These are phyloP conservation scores for Fusarium succisae DNA, from an alignment of 2,329 filamentous ascomycete species.

Conservation along the genomic window DNA sequence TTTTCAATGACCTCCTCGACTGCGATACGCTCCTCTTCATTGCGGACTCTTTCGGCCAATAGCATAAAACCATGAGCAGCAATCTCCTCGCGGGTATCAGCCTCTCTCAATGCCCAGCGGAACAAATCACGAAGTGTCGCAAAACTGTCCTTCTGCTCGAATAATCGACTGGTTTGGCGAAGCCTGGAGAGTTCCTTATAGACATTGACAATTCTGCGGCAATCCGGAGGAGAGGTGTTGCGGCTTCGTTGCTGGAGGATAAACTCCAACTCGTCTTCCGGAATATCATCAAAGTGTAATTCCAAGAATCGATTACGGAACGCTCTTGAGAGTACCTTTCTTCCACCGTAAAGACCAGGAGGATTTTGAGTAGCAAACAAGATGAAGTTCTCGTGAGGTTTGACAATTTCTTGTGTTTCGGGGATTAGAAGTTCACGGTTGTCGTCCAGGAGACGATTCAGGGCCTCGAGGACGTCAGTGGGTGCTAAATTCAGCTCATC, in stretches of 20 bases:
- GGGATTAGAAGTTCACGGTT: conserved; percentile 96
- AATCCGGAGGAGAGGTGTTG: conserved; percentile 89
- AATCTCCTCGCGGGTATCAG: conserved; percentile 87
- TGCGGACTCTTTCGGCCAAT: conserved; percentile 92
- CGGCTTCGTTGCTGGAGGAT: conserved; percentile 90
- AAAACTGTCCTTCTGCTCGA: conserved; percentile 97
- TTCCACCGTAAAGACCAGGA: conserved; percentile 91
- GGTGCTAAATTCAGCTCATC: conserved; percentile 97
- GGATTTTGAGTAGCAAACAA: conserved; percentile 98
- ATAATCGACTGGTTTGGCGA: conserved; percentile 88
- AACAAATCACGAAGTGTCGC: conserved; percentile 96
- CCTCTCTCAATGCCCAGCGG: conserved; percentile 87
- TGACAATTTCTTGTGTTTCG: conserved; percentile 93
- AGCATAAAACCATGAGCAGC: conserved; percentile 96
- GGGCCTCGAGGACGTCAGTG: conserved; percentile 93
- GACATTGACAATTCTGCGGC: conserved; percentile 87
- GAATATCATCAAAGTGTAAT: conserved; percentile 97
- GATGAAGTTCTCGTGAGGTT: conserved; percentile 94
- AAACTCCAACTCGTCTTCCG: conserved; percentile 89
- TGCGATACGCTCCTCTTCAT: conserved; percentile 82
- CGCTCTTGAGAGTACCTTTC: conserved; percentile 91
- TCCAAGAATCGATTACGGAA: conserved; percentile 98
- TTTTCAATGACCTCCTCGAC: conserved; percentile 90
- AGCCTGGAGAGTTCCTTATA: conserved; percentile 92
- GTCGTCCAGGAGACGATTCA: conserved; percentile 95